phyloP scores from a whole-genome alignment of 2,329 filamentous ascomycete genomes.

The Xylaria sp. region DNA sequence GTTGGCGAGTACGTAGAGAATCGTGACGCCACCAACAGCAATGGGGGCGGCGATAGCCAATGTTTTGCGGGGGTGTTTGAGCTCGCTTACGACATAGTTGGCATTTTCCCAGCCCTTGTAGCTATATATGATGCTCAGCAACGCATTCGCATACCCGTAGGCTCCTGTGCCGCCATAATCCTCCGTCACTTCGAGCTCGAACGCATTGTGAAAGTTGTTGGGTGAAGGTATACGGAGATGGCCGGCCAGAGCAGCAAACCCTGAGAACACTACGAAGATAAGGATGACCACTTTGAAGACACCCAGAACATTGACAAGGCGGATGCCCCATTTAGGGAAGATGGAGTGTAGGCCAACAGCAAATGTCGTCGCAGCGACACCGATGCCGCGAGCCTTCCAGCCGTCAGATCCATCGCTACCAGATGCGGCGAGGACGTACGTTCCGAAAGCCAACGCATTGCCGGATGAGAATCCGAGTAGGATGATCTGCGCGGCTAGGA shows the following conservation, averaged over 20 bases:
- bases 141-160: slow-evolving; percentile 65
- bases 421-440: slow-evolving; percentile 66
- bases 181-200: slow-evolving; percentile 56
- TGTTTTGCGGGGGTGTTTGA: slow-evolving; percentile 65
- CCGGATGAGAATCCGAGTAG: slow-evolving; percentile 69
- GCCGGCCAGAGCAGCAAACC: slow-evolving; percentile 66
- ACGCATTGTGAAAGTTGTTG: slow-evolving; percentile 67
- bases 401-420: slow-evolving; percentile 58
- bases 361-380: slow-evolving; percentile 64
- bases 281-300: slow-evolving; percentile 70
- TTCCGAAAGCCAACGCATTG: slow-evolving; percentile 68
- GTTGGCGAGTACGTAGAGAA: slow-evolving; percentile 71
- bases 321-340: slow-evolving; percentile 66
- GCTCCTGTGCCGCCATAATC: slow-evolving; percentile 60
- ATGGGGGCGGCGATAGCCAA: slow-evolving; percentile 66
- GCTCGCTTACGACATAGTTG: slow-evolving; percentile 69
- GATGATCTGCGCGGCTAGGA: slow-evolving; percentile 70
- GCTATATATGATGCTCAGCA: slow-evolving; percentile 68
- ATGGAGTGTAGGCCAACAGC: slow-evolving; percentile 62
- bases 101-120: slow-evolving; percentile 74
- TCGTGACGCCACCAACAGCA: slow-evolving; percentile 66
- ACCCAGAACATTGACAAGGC: slow-evolving; percentile 67
- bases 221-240: slow-evolving; percentile 60
- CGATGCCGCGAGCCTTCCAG: slow-evolving; percentile 68
- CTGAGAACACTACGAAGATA: slow-evolving; percentile 69